Base-by-base conservation (phyloP, 1,284 basidiomycete genomes). In the Microbotryomycetes sp. region DNA sequence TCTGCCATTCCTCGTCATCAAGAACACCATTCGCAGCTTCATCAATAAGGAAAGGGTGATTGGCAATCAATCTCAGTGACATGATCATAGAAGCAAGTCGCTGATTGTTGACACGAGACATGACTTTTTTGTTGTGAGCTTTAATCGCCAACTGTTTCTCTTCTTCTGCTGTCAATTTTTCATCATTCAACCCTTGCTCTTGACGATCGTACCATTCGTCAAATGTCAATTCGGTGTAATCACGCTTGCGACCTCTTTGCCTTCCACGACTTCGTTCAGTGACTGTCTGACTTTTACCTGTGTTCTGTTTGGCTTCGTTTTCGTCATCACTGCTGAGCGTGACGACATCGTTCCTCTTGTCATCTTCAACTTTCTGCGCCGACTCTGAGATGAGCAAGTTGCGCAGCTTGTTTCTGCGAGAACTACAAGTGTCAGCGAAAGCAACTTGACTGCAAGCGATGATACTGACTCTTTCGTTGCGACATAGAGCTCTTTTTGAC, bases 11-110 rank as follows among this genome's bases (percentile, higher is more conserved):
- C 87, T 83, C 36, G 88, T 75, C 14, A 85, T 80, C 58, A 83
- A 76, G n/a, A 5, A 28, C 14, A 19, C 14, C 36, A 26, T 49
- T 52, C 2, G 29, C 46, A 51, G 36, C 26, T 9, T 92, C 93
- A 70, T 92, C 86, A 74, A 97, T 92, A 22, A 96, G 77, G 79
- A 89, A 91, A 0, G 93, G 93, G 74, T 98, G 93, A 25, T 73
- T 79, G 74, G 49, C 77, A 67, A 56, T 62, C 42, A 92, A 86
- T 68, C 88, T 87, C 12, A 94, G 80, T 73, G 97, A 92, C 92
- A 97, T 96, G 64, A 96, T 85, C 1, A 86, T 82, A 51, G 59
- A 60, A 6, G 58, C 26, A 50, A 58, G 58, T 12, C 36, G 36
- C 19, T 42, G 36, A 42, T 42, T 42, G 19, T 42, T 42, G 12